A percentile compares a stretch with the other conserved stretches of the same genome.
Evolutionary conservation across 2,329 filamentous ascomycete species (phyloP).

Genomic region (Aureobasidium leucospermi): DNA sequence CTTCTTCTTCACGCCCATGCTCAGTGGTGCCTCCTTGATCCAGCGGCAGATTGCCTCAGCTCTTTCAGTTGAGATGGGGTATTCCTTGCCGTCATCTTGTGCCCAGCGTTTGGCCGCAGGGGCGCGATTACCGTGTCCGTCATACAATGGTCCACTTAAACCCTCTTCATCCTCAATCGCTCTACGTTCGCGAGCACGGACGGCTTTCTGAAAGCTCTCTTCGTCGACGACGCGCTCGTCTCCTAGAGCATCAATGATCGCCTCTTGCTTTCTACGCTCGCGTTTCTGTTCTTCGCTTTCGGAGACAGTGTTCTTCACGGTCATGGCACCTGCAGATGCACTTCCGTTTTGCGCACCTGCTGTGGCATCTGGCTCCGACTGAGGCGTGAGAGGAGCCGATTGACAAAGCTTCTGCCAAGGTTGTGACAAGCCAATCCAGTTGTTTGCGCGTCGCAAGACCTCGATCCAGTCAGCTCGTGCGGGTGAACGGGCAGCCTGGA

Average conservation of each 20-base stretch:
- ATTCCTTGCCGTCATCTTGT: constrained; percentile 45
- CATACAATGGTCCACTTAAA: constrained; percentile 27
- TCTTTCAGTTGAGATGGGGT: constrained; percentile 61
- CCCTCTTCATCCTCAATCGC: constrained; percentile 50
- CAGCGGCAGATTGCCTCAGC: constrained; percentile 62
- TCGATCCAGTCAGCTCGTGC: constrained; percentile 76
- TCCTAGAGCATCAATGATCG: constrained; percentile 58
- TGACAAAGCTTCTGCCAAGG: constrained; percentile 66
- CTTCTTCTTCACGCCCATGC: constrained; percentile 31
- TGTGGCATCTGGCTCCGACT: constrained; percentile 20
- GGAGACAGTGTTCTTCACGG: background rate
- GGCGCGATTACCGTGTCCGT: constrained; percentile 16
- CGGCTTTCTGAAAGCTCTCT: constrained; percentile 55
- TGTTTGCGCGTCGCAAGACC: constrained; percentile 57
- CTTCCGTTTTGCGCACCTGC: constrained; percentile 14
- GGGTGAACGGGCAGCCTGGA: constrained; percentile 63
- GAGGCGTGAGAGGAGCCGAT: constrained; percentile 36
- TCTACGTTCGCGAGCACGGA: constrained; percentile 53
- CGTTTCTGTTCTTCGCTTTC: constrained; percentile 49
- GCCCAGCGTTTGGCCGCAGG: background rate
- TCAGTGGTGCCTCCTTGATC: constrained; percentile 48
- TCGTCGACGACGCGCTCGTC: constrained; percentile 64
- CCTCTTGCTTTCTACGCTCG: constrained; percentile 56
- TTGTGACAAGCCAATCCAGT: constrained; percentile 59
- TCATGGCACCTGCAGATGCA: constrained; percentile 14